phyloP scores from a whole-genome alignment of 2,329 filamentous ascomycete species.

The Clarireedia paspali region DNA sequence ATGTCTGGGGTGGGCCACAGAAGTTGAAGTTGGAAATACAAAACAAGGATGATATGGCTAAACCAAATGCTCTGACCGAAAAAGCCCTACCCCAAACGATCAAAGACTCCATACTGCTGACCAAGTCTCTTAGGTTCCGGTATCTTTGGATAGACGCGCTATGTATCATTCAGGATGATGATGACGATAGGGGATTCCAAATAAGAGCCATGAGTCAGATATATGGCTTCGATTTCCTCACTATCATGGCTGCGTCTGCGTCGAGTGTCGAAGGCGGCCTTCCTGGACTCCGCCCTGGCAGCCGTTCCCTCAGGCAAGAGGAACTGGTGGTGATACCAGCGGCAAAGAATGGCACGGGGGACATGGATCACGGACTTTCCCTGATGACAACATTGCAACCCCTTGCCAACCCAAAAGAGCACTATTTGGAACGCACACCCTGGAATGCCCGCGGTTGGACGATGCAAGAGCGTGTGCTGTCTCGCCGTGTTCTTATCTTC shows the following conservation, averaged over 20 bases:
- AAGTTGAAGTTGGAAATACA: neutral
- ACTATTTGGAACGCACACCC: neutral
- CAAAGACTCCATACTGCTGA: neutral
- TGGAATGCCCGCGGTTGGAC: neutral
- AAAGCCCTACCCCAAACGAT: neutral
- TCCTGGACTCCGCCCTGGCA: neutral
- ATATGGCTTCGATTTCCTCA: neutral
- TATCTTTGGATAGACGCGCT: neutral
- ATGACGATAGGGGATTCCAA: neutral
- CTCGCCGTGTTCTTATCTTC: neutral
- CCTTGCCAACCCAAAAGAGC: neutral
- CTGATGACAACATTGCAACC: neutral
- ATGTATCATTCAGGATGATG: neutral
- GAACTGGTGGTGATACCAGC: neutral
- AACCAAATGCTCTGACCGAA: neutral
- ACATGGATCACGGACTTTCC: neutral
- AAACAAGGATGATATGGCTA: neutral
- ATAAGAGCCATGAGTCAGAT: neutral
- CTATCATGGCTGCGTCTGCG: neutral
- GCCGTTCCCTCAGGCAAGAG: neutral
- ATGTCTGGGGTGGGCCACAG: neutral
- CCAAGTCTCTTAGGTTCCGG: neutral
- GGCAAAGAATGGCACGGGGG: neutral
- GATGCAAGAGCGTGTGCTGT: neutral
- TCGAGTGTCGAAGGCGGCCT: neutral